Percentiles rank a stretch among this genome's conserved stretches.
Evolutionary conservation across 345 rosid genomes (phyloP).

Genomic region (Eucalyptus decipiens): DNA sequence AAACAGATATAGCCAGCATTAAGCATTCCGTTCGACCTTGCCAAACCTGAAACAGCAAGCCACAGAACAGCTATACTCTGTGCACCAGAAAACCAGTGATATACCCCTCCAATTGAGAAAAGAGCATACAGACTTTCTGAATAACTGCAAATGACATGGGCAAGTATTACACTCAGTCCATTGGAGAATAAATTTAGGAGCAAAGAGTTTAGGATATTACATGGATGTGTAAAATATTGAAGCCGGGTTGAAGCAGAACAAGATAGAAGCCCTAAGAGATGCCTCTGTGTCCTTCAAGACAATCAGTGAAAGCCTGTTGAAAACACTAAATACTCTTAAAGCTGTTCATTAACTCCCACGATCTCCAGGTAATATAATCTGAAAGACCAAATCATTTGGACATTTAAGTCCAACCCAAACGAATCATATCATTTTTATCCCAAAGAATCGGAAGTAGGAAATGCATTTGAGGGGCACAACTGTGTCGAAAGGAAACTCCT

Average conservation of each 20-base stretch:
- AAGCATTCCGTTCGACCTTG: conserved; percentile 93
- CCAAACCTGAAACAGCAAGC: conserved; percentile 78
- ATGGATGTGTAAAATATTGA: conserved; percentile 80
- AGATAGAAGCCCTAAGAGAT: conserved; percentile 53
- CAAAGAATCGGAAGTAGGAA: neutral
- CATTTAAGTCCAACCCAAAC: neutral
- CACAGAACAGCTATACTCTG: conserved; percentile 52
- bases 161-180: neutral
- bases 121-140: conserved; percentile 75
- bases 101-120: conserved; percentile 74
- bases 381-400: neutral
- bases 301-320: conserved; percentile 60
- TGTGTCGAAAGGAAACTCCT: neutral
- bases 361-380: neutral
- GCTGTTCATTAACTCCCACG: neutral
- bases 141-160: conserved; percentile 45
- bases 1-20: conserved; percentile 91
- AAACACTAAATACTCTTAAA: neutral
- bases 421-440: neutral
- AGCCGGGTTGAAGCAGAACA: conserved; percentile 91
- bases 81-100: conserved; percentile 49
- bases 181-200: neutral
- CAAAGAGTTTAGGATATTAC: conserved; percentile 24
- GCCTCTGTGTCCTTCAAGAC: conserved; percentile 60
- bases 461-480: neutral